phyloP scores from a whole-genome alignment of 139 green algal genomes.

The Picochlorum sp. region DNA sequence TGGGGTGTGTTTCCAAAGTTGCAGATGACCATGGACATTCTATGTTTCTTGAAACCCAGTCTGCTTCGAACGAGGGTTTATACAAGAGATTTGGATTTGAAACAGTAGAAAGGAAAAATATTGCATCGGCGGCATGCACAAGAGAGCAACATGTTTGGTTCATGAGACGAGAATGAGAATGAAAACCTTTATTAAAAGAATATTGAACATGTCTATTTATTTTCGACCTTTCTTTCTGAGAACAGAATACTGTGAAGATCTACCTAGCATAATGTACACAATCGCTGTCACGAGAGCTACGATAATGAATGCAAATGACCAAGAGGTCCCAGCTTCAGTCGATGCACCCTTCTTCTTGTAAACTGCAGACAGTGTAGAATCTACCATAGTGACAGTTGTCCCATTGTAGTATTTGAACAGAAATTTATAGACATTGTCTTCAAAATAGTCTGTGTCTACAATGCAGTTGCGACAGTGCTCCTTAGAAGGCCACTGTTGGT shows the following conservation, averaged over 20 bases:
- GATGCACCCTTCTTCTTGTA: too few species aligned
- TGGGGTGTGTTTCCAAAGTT: background rate
- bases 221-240: too few species aligned
- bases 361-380: too few species aligned
- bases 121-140: background rate
- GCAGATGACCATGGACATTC: background rate
- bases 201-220: background rate
- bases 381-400: background rate
- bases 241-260: too few species aligned
- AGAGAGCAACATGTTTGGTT: background rate
- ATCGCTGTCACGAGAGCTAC: background rate
- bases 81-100: background rate
- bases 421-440: conserved; percentile 39
- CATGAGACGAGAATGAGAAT: background rate
- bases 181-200: background rate
- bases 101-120: background rate
- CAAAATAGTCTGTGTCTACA: background rate
- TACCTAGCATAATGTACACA: background rate
- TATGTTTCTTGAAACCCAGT: background rate
- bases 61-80: background rate
- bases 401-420: conserved; percentile 27
- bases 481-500: conserved; percentile 48
- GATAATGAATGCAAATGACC: conserved; percentile 2
- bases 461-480: conserved; percentile 33
- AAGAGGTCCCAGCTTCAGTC: background rate